Conservation (phyloP, 2,329 filamentous ascomycete species). For the Cadophora sp. region DNA sequence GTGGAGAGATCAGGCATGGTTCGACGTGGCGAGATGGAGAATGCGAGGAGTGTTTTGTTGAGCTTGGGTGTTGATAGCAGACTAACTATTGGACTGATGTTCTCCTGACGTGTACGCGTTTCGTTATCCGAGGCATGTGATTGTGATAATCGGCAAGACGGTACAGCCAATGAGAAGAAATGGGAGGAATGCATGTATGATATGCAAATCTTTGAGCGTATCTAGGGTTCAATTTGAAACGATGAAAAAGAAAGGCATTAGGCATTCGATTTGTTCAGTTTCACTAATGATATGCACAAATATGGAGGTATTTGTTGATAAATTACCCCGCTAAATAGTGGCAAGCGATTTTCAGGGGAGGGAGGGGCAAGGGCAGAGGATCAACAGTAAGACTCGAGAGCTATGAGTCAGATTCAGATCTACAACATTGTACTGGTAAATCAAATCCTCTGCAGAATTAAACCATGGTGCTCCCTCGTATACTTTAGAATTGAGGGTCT, state of each 20-base stretch:
- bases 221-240: background rate
- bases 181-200: background rate
- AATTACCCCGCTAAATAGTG: background rate
- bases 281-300: background rate
- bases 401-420: background rate
- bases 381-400: background rate
- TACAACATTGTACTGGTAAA: too few relatives aligned
- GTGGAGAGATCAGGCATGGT: slow-evolving; percentile 17
- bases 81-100: slow-evolving; percentile 67
- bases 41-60: slow-evolving; percentile 24
- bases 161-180: background rate
- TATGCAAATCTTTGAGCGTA: background rate
- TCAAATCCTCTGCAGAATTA: too few relatives aligned
- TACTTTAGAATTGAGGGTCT: too few relatives aligned
- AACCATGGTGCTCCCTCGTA: too few relatives aligned
- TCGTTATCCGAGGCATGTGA: slow-evolving; percentile 37
- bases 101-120: slow-evolving; percentile 28
- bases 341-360: slow-evolving; percentile 4
- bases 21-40: slow-evolving; percentile 21
- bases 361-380: background rate
- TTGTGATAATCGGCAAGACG: slow-evolving; percentile 34
- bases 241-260: background rate
- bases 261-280: too few relatives aligned
- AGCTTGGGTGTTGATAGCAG: slow-evolving; percentile 62
- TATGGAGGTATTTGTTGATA: background rate